Conservation (phyloP, 2,329 filamentous ascomycete species). For the Verticillium longisporum region DNA sequence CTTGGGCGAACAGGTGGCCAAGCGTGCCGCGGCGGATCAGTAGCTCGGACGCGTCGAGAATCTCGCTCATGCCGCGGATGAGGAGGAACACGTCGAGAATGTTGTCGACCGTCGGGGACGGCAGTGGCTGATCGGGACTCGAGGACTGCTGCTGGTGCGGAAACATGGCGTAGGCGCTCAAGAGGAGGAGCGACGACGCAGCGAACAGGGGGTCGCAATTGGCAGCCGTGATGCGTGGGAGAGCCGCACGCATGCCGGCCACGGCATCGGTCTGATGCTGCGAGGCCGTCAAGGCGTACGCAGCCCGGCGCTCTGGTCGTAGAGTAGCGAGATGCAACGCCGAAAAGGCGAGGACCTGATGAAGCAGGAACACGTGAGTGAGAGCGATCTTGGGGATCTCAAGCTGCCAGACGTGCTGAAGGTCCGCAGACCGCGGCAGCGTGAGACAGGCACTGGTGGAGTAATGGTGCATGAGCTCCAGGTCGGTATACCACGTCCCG, state of each 20-base stretch:
- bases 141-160: background rate
- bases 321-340: slow-evolving; percentile 21
- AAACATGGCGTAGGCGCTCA: slow-evolving; percentile 20
- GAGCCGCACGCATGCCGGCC: slow-evolving; percentile 18
- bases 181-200: slow-evolving; percentile 21
- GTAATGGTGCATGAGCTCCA: slow-evolving; percentile 29
- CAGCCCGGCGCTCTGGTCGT: slow-evolving; percentile 13
- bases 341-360: slow-evolving; percentile 22
- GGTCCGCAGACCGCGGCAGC: slow-evolving; percentile 18
- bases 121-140: background rate
- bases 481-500: slow-evolving; percentile 22
- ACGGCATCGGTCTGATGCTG: slow-evolving; percentile 25
- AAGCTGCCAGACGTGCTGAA: slow-evolving; percentile 13
- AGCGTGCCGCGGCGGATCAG: slow-evolving; percentile 14
- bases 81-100: slow-evolving; percentile 24
- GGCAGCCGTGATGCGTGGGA: slow-evolving; percentile 17
- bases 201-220: slow-evolving; percentile 26
- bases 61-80: slow-evolving; percentile 21
- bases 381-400: slow-evolving; percentile 18
- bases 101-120: slow-evolving; percentile 19
- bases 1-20: slow-evolving; percentile 12
- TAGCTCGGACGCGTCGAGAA: slow-evolving; percentile 17
- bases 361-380: slow-evolving; percentile 20
- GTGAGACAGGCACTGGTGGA: slow-evolving; percentile 20
- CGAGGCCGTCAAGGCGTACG: slow-evolving; percentile 16